Percentiles rank a stretch among this genome's conserved stretches.
These are phyloP conservation scores for Fraxinus paxiana DNA, from an alignment of 305 asterid genomes.

Conservation along the genomic window DNA sequence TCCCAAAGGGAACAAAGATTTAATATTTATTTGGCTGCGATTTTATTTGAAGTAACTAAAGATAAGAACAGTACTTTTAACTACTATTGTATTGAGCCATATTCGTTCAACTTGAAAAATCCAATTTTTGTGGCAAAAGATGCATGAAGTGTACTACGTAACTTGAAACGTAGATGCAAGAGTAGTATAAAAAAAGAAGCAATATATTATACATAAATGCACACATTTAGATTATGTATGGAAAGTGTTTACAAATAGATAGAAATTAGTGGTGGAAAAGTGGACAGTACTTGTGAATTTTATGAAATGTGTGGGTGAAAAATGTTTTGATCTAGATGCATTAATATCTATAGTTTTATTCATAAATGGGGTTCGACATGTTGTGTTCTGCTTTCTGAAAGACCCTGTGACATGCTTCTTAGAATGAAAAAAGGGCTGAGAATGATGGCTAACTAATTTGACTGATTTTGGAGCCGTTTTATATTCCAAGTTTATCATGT, in stretches of 20 bases:
- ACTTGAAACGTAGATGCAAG: not conserved
- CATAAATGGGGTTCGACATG: not conserved
- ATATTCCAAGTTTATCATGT: not conserved
- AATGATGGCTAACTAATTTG: not conserved
- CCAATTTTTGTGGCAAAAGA: not conserved
- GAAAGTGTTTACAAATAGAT: not conserved
- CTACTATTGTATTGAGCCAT: conserved; percentile 1
- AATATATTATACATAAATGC: not conserved
- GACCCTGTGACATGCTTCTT: not conserved
- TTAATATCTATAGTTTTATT: not conserved
- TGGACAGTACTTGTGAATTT: not conserved
- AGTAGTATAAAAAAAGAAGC: not conserved
- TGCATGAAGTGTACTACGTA: not conserved
- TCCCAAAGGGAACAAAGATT: not conserved
- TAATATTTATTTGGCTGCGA: not conserved
- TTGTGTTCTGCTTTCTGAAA: not conserved
- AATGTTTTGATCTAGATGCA: not conserved
- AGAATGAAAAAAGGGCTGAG: not conserved
- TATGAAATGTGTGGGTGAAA: not conserved
- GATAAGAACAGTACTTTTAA: not conserved
- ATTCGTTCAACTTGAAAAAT: not conserved
- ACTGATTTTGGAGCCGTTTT: not conserved
- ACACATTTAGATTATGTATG: not conserved
- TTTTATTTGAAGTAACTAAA: not conserved
- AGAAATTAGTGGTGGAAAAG: not conserved